A percentile compares a stretch with the other conserved stretches of the same genome.
phyloP scores from a whole-genome alignment of 805 yeast genomes.

The Saccharomycopsis amapae region DNA sequence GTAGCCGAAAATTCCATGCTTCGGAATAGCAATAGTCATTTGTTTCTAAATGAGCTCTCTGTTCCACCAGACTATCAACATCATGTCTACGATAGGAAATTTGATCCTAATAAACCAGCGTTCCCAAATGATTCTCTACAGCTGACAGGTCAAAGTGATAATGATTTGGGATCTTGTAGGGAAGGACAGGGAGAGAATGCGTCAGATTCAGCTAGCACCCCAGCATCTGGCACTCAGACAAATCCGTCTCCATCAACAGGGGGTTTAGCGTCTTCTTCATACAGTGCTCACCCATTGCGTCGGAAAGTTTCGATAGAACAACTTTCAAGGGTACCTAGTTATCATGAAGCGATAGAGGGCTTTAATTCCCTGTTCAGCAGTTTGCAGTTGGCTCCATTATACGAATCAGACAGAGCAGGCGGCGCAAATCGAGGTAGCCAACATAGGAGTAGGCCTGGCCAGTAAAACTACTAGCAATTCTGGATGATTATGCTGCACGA shows the following conservation, averaged over 20 bases:
- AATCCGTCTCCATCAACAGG: background rate
- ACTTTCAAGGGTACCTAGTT: slow-evolving; percentile 74
- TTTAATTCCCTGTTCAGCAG: slow-evolving; percentile 24
- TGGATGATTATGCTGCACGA: no score
- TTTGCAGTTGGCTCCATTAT: slow-evolving; percentile 63
- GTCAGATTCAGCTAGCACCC: background rate
- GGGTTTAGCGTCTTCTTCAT: background rate
- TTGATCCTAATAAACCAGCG: slow-evolving; percentile 52
- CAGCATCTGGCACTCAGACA: no score
- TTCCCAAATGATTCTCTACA: background rate
- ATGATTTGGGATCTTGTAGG: no score
- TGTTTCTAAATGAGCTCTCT: no score
- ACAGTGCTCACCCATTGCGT: background rate
- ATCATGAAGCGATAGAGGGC: slow-evolving; percentile 64
- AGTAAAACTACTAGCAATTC: no score
- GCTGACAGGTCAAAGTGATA: background rate
- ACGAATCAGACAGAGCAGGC: no score
- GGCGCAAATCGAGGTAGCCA: no score
- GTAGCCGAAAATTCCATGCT: no score
- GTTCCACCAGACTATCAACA: slow-evolving; percentile 73
- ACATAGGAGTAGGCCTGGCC: no score
- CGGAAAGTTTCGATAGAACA: slow-evolving; percentile 12
- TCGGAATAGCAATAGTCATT: no score
- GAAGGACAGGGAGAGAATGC: background rate
- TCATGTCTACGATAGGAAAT: slow-evolving; percentile 73